These are phyloP conservation scores for Rachicladosporium sp. DNA, from an alignment of 2,329 filamentous ascomycete genomes.

Conservation along the genomic window DNA sequence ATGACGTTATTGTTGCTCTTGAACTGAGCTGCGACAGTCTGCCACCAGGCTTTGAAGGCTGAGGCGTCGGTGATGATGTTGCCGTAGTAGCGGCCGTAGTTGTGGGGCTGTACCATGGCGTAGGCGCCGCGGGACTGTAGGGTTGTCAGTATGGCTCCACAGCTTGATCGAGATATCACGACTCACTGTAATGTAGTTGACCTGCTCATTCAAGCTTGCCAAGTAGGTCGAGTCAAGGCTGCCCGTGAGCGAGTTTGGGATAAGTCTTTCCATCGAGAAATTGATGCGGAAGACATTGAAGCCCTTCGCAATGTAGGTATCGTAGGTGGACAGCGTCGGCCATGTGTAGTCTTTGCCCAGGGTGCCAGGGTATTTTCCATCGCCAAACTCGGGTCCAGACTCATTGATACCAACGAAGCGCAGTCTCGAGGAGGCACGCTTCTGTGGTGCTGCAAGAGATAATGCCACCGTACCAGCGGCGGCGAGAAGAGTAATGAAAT, in stretches of 20 bases:
- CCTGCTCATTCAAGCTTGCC: slow-evolving; percentile 28
- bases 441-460: slow-evolving; percentile 2
- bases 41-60: slow-evolving; percentile 34
- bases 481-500: slow-evolving; percentile 1
- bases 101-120: slow-evolving; percentile 39
- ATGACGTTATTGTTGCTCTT: slow-evolving; percentile 31
- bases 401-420: slow-evolving; percentile 38
- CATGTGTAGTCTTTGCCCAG: slow-evolving; percentile 52
- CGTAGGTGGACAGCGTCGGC: slow-evolving; percentile 38
- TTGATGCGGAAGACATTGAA: slow-evolving; percentile 47
- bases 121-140: slow-evolving; percentile 25
- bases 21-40: slow-evolving; percentile 27
- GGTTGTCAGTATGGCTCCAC: too few species aligned
- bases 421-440: slow-evolving; percentile 9
- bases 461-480: slow-evolving; percentile 2
- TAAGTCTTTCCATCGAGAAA: slow-evolving; percentile 47
- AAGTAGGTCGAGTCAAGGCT: slow-evolving; percentile 31
- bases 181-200: slow-evolving; percentile 33
- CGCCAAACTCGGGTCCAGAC: slow-evolving; percentile 54
- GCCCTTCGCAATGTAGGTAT: slow-evolving; percentile 39
- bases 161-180: too few species aligned
- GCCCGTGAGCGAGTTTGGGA: slow-evolving; percentile 37
- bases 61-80: slow-evolving; percentile 31
- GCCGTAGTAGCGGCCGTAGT: slow-evolving; percentile 38
- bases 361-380: slow-evolving; percentile 42